Percentiles rank a stretch among this genome's conserved stretches.
phyloP scores from a whole-genome alignment of 1,139 yeast species.

The Sugiyamaella xylanicola region DNA sequence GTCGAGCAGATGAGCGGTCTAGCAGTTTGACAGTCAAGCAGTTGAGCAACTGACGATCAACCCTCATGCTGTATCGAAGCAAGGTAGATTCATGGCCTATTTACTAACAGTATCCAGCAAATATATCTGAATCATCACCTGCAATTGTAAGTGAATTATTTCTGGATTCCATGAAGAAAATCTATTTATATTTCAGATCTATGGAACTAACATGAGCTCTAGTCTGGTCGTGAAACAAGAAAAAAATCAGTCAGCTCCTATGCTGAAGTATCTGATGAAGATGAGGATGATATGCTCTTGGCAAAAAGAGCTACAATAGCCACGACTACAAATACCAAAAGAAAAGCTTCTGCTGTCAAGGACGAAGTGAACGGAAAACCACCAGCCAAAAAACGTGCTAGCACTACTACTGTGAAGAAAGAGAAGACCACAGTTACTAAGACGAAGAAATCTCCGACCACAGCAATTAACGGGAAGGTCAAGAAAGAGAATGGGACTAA shows the following conservation, averaged over 20 bases:
- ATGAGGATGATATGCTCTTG: slow-evolving; percentile 18
- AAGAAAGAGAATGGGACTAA: slow-evolving; percentile 6
- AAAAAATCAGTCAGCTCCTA: slow-evolving; percentile 10
- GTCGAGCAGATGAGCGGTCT: background rate
- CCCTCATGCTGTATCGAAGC: too few species aligned
- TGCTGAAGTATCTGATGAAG: slow-evolving; percentile 18
- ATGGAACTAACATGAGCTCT: background rate
- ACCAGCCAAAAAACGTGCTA: slow-evolving; percentile 11
- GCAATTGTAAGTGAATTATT: background rate
- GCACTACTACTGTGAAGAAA: slow-evolving; percentile 6
- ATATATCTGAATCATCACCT: background rate
- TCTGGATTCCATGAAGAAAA: background rate
- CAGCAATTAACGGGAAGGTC: slow-evolving; percentile 10
- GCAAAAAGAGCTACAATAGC: slow-evolving; percentile 4
- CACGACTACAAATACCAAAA: too few species aligned
- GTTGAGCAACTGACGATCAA: too few species aligned
- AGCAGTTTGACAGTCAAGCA: too few species aligned
- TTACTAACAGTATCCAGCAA: background rate
- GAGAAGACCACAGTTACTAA: background rate
- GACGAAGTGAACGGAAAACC: slow-evolving; percentile 15
- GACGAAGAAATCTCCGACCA: background rate
- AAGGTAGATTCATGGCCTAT: too few species aligned
- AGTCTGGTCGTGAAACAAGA: background rate
- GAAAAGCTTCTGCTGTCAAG: slow-evolving; percentile 19
- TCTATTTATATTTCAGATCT: background rate